Conservation (phyloP, 176 grass and related monocot genomes). For the Oryza longistaminata region DNA sequence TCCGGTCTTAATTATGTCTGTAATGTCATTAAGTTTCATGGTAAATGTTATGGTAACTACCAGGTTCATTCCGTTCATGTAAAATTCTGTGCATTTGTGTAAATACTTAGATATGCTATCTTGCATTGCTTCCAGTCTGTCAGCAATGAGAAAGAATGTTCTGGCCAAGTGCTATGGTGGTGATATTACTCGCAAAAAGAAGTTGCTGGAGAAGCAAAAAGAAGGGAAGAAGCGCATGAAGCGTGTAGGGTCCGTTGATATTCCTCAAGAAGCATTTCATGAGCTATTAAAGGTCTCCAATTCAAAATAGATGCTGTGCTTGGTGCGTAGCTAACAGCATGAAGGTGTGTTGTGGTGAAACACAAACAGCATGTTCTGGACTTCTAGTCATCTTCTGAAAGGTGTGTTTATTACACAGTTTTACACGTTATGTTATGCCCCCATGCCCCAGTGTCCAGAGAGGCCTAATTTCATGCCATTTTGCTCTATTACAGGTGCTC, state of each 20-base stretch:
- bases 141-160: slow-evolving; percentile 98
- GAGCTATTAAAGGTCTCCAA: slow-evolving; percentile 80
- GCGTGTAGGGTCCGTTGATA: slow-evolving; percentile 94
- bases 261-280: slow-evolving; percentile 96
- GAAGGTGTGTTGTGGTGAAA: background rate
- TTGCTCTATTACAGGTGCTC: slow-evolving; percentile 12
- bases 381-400: slow-evolving; percentile 1
- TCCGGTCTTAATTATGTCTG: background rate
- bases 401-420: slow-evolving; percentile 17
- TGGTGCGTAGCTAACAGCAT: background rate
- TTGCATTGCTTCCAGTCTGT: slow-evolving; percentile 60
- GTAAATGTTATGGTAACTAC: background rate
- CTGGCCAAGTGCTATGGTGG: slow-evolving; percentile 98
- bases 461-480: background rate
- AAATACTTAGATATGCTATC: background rate
- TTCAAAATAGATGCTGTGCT: slow-evolving; percentile 52
- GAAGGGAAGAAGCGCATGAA: slow-evolving; percentile 99
- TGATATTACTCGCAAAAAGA: slow-evolving; percentile 92
- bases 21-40: background rate
- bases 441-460: background rate
- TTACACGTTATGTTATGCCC: background rate
- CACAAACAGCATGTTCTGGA: background rate
- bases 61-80: background rate
- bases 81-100: background rate
- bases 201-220: slow-evolving; percentile 97